phyloP scores from a whole-genome alignment of 2,329 filamentous ascomycete genomes.

The Passalora sequoiae region DNA sequence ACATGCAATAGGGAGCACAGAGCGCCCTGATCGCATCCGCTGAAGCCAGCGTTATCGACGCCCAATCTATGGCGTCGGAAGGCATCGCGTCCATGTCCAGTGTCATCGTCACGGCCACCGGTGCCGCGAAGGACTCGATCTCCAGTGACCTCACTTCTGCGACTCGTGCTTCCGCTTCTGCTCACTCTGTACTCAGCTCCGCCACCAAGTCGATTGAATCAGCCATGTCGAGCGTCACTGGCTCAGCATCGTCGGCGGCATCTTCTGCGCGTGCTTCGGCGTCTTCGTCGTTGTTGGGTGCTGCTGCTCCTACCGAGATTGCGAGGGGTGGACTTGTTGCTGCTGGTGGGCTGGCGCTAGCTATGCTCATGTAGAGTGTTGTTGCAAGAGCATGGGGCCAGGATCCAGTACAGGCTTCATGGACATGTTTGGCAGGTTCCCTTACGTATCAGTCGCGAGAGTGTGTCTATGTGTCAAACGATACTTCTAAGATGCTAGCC shows the following conservation, averaged over 20 bases:
- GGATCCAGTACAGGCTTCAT: no score
- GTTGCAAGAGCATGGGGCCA: no score
- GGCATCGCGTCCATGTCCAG: constrained; percentile 7
- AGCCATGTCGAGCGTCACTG: neutral
- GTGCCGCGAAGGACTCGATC: constrained; percentile 7
- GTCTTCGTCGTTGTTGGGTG: constrained; percentile 8
- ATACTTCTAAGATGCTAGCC: no score
- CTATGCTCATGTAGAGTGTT: constrained; percentile 15
- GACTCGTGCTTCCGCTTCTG: constrained; percentile 8
- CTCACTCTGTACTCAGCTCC: constrained; percentile 2
- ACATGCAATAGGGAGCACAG: constrained; percentile 6
- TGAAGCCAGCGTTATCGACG: constrained; percentile 12
- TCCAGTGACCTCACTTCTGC: constrained; percentile 5
- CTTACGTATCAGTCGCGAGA: no score
- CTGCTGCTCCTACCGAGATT: constrained; percentile 13
- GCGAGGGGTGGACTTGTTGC: constrained; percentile 18
- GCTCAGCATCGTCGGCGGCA: constrained; percentile 5
- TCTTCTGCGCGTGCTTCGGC: neutral
- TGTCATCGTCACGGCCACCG: constrained; percentile 13
- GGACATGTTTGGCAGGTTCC: neutral
- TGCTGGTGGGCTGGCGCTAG: constrained; percentile 16
- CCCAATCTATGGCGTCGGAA: constrained; percentile 11
- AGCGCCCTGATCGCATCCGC: constrained; percentile 14
- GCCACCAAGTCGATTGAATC: neutral
- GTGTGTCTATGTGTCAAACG: no score